These are phyloP conservation scores for Herpetomonas samuelpessoai DNA, from an alignment of 208 protist species.

Conservation along the genomic window DNA sequence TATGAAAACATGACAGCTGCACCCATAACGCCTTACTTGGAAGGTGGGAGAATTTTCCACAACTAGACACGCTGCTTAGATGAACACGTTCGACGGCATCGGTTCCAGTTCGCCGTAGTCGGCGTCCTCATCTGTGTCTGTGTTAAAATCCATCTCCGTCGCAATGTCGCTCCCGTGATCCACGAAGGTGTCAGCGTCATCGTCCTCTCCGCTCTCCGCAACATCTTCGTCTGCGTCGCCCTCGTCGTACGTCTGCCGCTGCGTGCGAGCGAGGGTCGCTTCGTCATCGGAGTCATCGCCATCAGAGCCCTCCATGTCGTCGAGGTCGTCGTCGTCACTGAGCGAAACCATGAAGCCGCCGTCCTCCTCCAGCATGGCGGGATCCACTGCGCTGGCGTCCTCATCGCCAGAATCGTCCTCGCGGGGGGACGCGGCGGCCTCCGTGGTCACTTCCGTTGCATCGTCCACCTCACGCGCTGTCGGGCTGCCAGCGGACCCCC, in stretches of 20 bases:
- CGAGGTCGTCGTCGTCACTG: slow-evolving; percentile 7
- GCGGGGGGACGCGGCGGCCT: not conserved
- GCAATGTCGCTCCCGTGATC: slow-evolving; percentile 25
- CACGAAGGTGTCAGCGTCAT: slow-evolving; percentile 17
- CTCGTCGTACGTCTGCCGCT: too few relatives aligned
- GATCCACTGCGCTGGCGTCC: slow-evolving; percentile 1
- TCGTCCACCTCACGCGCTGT: too few relatives aligned
- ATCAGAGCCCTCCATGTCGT: not conserved
- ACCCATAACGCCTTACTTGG: too few relatives aligned
- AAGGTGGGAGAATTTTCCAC: too few relatives aligned
- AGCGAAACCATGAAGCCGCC: slow-evolving; percentile 3
- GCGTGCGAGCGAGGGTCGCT: not conserved
- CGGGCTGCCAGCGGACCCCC: too few relatives aligned
- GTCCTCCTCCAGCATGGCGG: not conserved
- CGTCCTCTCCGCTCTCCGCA: slow-evolving; percentile 15
- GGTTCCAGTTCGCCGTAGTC: slow-evolving; percentile 1
- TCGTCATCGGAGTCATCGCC: slow-evolving; percentile 1
- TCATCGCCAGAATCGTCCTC: slow-evolving; percentile 5
- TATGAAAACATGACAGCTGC: too few relatives aligned
- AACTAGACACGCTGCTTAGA: too few relatives aligned
- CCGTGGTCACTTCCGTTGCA: not conserved
- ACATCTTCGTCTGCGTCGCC: slow-evolving; percentile 28
- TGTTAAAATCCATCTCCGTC: slow-evolving; percentile 12
- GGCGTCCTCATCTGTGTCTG: slow-evolving; percentile 10
- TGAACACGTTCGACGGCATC: not conserved